Conservation (phyloP, 805 yeast genomes). For the Starmerella ratchasimensis region DNA sequence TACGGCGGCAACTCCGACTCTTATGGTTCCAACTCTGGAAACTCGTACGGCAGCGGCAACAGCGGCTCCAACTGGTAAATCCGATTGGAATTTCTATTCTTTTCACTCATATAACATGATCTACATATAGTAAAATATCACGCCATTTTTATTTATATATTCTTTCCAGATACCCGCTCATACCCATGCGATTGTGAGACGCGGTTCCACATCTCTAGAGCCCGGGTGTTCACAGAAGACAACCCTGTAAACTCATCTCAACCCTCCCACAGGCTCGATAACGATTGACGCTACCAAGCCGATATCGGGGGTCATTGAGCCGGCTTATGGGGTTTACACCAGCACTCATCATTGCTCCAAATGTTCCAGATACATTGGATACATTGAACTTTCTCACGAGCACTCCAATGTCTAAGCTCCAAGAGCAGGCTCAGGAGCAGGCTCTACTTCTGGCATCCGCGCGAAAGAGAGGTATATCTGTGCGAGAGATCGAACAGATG, state of each 20-base stretch:
- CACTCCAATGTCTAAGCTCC: slow-evolving; percentile 6
- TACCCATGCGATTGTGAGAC: too few species aligned
- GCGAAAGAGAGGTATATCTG: slow-evolving; percentile 3
- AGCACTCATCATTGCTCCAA: slow-evolving; percentile 10
- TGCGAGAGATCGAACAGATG: slow-evolving; percentile 7
- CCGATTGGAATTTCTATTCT: not conserved
- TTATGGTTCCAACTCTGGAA: slow-evolving; percentile 7
- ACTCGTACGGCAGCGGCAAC: slow-evolving; percentile 15
- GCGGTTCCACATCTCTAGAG: too few species aligned
- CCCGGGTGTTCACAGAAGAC: too few species aligned
- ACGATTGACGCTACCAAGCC: too few species aligned
- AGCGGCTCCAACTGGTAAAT: slow-evolving; percentile 15
- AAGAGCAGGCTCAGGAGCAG: slow-evolving; percentile 15
- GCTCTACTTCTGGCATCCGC: slow-evolving; percentile 13
- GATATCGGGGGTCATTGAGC: too few species aligned
- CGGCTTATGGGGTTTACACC: slow-evolving; percentile 15
- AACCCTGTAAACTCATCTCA: too few species aligned
- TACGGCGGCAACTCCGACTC: slow-evolving; percentile 8
- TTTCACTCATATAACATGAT: not conserved
- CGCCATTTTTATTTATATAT: too few species aligned
- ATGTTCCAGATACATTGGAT: slow-evolving; percentile 14
- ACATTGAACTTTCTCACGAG: slow-evolving; percentile 8
- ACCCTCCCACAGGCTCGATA: too few species aligned
- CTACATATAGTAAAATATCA: too few species aligned
- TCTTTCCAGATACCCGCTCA: too few species aligned